Evolutionary conservation across 805 yeast genomes (phyloP).

Genomic region (Spathaspora gorwiae): DNA sequence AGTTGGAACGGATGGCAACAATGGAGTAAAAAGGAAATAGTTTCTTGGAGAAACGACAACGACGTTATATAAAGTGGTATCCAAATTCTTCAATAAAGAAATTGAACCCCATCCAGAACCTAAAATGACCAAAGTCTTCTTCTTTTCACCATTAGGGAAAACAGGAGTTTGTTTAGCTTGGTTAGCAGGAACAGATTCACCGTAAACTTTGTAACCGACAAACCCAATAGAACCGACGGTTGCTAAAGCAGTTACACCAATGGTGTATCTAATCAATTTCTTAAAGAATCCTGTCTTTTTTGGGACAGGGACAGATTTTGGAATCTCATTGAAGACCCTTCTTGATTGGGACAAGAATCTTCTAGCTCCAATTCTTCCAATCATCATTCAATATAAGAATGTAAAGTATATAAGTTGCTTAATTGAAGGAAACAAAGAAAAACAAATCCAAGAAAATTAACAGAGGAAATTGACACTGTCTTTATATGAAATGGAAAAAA

Average conservation of each 20-base stretch:
- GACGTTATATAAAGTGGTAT: conserved; percentile 83
- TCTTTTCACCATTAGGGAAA: conserved; percentile 53
- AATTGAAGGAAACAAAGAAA: not conserved
- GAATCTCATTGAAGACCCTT: conserved; percentile 5
- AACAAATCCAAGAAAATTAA: not conserved
- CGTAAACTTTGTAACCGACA: conserved; percentile 51
- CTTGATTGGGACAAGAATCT: conserved; percentile 9
- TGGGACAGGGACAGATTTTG: conserved; percentile 11
- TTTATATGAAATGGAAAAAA: not conserved
- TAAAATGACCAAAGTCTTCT: conserved; percentile 71
- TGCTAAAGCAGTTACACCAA: conserved; percentile 43
- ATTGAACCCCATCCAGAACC: conserved; percentile 97
- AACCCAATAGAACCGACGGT: conserved; percentile 53
- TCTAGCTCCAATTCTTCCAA: conserved; percentile 10
- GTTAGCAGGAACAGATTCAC: conserved; percentile 56
- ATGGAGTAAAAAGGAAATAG: conserved; percentile 93
- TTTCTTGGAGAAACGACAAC: conserved; percentile 90
- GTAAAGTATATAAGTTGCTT: not conserved
- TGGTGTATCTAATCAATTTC: conserved; percentile 45
- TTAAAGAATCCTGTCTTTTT: conserved; percentile 25
- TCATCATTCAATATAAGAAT: conserved; percentile 3
- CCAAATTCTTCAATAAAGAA: conserved; percentile 76
- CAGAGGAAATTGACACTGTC: not conserved
- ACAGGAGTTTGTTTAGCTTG: conserved; percentile 59
- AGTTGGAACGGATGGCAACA: conserved; percentile 90